phyloP scores from a whole-genome alignment of 2,329 filamentous ascomycete species.

The Penicillium corylophilum region DNA sequence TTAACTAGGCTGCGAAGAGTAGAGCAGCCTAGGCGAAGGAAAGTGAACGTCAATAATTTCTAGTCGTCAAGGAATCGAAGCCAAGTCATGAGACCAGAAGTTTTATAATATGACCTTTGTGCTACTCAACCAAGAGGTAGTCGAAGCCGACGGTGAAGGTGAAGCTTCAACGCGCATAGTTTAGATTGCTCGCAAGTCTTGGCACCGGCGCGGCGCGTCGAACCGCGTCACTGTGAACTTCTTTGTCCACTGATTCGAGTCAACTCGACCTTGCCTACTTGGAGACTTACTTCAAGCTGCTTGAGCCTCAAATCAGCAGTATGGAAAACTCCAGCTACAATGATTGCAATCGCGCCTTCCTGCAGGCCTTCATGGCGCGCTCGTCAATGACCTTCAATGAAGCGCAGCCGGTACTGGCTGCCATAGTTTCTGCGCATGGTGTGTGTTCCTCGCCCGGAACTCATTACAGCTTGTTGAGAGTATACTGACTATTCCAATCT shows the following conservation, averaged over 20 bases:
- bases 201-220: slow-evolving; percentile 17
- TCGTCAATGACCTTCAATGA: slow-evolving; percentile 75
- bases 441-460: slow-evolving; percentile 1
- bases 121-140: no score
- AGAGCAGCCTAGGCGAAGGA: no score
- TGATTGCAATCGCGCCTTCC: slow-evolving; percentile 78
- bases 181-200: slow-evolving; percentile 4
- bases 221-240: slow-evolving; percentile 10
- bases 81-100: no score
- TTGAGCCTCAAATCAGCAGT: not conserved
- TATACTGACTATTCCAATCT: not conserved
- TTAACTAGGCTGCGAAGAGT: no score
- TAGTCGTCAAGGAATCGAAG: no score
- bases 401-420: slow-evolving; percentile 70
- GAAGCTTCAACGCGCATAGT: not conserved
- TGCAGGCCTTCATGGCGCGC: slow-evolving; percentile 81
- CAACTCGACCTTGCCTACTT: not conserved
- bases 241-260: not conserved
- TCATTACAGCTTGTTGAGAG: no score
- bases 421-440: slow-evolving; percentile 66
- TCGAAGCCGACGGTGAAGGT: no score
- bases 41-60: no score
- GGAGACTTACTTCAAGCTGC: not conserved
- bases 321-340: slow-evolving; percentile 45
- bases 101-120: no score